These are phyloP conservation scores for Microglena sp. DNA, from an alignment of 139 green algal genomes.

Conservation along the genomic window DNA sequence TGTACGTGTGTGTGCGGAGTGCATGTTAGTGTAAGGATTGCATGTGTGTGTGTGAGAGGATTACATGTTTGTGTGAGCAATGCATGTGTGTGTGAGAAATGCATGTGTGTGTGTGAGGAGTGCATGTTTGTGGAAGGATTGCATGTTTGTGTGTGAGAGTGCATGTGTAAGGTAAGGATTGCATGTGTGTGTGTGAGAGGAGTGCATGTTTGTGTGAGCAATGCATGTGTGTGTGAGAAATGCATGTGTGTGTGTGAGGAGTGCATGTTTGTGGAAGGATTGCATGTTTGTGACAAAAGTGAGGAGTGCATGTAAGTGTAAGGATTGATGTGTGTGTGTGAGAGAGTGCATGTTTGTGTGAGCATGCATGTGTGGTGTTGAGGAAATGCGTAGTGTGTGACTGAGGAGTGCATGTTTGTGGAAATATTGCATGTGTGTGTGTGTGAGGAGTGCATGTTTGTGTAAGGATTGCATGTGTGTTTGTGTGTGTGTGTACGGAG, in stretches of 20 bases:
- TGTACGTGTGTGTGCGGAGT: neutral
- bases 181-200: neutral
- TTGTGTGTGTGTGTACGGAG: neutral
- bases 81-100: neutral
- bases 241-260: neutral
- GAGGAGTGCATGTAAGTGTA: neutral
- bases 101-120: neutral
- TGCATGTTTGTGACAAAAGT: neutral
- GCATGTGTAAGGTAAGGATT: neutral
- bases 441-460: neutral
- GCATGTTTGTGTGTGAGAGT: neutral
- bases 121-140: too few relatives aligned
- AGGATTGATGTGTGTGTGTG: neutral
- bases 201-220: neutral
- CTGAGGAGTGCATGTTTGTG: constrained; percentile 13
- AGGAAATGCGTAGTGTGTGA: too few relatives aligned
- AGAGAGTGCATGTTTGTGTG: neutral
- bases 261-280: too few relatives aligned
- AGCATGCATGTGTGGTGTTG: neutral
- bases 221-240: neutral
- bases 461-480: neutral
- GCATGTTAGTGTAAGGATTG: neutral
- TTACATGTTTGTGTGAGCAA: neutral
- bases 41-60: neutral
- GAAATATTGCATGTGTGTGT: constrained; percentile 18